Evolutionary conservation across 2,329 filamentous ascomycete genomes (phyloP).

Genomic region (Sclerotinia trifoliorum): DNA sequence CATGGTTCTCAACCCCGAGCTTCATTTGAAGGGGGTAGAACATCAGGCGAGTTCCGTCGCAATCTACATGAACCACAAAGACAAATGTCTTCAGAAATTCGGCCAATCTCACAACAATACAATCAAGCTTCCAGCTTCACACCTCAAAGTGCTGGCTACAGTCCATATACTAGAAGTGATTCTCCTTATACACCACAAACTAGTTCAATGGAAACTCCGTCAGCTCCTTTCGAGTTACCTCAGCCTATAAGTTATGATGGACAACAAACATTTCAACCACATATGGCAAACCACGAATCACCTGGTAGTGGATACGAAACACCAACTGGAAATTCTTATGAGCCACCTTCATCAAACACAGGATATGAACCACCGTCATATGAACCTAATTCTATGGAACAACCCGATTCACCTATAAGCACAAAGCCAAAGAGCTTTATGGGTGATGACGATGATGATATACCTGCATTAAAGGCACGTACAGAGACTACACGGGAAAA

Average conservation of each 20-base stretch:
- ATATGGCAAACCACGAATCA: constrained; percentile 27
- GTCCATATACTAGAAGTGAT: constrained; percentile 26
- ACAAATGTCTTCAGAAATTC: constrained; percentile 44
- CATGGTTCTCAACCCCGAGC: constrained; percentile 41
- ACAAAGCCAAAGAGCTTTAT: constrained; percentile 71
- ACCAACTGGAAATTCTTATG: constrained; percentile 31
- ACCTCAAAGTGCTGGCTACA: constrained; percentile 30
- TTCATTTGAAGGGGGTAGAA: constrained; percentile 47
- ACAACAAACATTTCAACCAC: constrained; percentile 20
- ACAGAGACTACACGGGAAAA: constrained; percentile 52
- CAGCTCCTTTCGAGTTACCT: constrained; percentile 25
- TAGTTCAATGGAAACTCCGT: neutral
- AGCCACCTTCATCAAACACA: constrained; percentile 29
- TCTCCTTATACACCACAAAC: constrained; percentile 18
- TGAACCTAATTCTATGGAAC: constrained; percentile 51
- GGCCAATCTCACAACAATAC: constrained; percentile 34
- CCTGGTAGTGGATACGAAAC: constrained; percentile 36
- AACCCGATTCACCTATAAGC: constrained; percentile 42
- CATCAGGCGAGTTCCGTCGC: constrained; percentile 46
- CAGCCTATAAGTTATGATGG: constrained; percentile 31
- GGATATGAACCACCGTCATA: constrained; percentile 49
- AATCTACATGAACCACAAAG: constrained; percentile 45
- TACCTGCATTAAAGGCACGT: constrained; percentile 47
- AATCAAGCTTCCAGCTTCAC: constrained; percentile 36
- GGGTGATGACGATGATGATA: constrained; percentile 75